Base-by-base conservation (phyloP, 2,329 filamentous ascomycete genomes). In the Apiospora rasikravindrae region DNA sequence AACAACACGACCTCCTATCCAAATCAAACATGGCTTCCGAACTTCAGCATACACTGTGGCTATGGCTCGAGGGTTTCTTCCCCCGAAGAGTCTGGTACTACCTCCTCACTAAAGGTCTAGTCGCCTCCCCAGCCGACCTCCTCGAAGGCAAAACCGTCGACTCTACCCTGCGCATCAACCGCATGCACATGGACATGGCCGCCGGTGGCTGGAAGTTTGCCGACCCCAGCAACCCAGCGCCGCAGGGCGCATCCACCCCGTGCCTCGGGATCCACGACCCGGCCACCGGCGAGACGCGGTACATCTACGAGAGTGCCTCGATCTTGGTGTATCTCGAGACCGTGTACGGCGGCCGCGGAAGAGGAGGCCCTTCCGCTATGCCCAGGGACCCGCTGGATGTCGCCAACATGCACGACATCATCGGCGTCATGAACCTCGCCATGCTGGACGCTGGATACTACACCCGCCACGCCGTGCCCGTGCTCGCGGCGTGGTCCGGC, bases 401-500 rank as follows among this genome's bases (percentile, higher is more conserved):
- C 4, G 73, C 74, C 4, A n/a, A 22, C n/a, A 70, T 69, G 64
- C 51, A 70, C 51, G 76, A 77, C 64, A 71, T 75, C 0, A 67
- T 76, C n/a, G 70, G 67, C 24, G 70, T 69, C 37, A 64, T 73
- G 40, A 74, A 76, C 49, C 53, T 71, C 6, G 61, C 73, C 33
- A 26, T 53, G 42, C 40, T 61, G 19, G 74, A 77, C 22, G 37
- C 71, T 26, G 40, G 22, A 22, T 70, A 70, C 40, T 76, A 76
- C 69, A 19, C 74, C 22, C 70, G 71, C 26, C 75, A 77, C 40
- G 74, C 74, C 19, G 69, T 72, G 24, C 72, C 75, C 14, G 47
- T 73, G 33, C 71, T 74, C 3, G 61, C 72, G 16, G 66, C 61
- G 1, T 75, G 64, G 66, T 67, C 72, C 2, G 72, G 71, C 10